Base-by-base conservation (phyloP, 768 basidiomycete species). In the Termitomyces sp. region DNA sequence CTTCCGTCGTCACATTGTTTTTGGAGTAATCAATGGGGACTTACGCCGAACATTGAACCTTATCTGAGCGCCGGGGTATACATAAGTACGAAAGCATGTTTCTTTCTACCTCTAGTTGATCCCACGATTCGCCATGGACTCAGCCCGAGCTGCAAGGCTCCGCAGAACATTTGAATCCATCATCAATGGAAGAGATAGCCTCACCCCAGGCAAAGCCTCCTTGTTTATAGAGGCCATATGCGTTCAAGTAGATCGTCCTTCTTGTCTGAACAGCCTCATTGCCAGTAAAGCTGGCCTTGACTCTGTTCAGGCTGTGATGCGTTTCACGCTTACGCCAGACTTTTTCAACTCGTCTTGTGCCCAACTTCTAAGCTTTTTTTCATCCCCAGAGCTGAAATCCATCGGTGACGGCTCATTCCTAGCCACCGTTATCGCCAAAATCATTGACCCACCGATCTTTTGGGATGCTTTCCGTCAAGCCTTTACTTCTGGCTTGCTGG, bases 291-390 rank as follows among this genome's bases (percentile, higher is more conserved):
- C 63, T 41, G 79, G 77, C 13, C 67, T 75, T 20, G 39, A 46
- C 10, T 63, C 71, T 16, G 33, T 81, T 5, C 71, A 73, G 38
- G 54, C 59, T 2, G 73, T 74, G 2, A 70, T 81, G 66, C 70
- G 70, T 52, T 64, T 64, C 41, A 72, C 77, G 55, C 50, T 71
- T 20, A 61, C 65, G 10, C 3, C 57, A 0, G 40, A 59, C 0
- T 80, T 78, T 50, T 56, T 77, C 53, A 79, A 42, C 23, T 42
- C 41, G 23, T 42, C 22, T 42, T 5, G 35, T 16, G 6, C 35
- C 23, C 47, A 49, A n/a, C 35, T 49, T 16, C 13, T 42, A 15
- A 7, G 15, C 23, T 42, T 42, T 25, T 7, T 42, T 42, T 42
- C 41, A 23, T 42, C 41, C 15, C 47, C 47, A 10, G 47, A 49